phyloP scores from a whole-genome alignment of 2,329 filamentous ascomycete species.

The Epichloe amarillans region DNA sequence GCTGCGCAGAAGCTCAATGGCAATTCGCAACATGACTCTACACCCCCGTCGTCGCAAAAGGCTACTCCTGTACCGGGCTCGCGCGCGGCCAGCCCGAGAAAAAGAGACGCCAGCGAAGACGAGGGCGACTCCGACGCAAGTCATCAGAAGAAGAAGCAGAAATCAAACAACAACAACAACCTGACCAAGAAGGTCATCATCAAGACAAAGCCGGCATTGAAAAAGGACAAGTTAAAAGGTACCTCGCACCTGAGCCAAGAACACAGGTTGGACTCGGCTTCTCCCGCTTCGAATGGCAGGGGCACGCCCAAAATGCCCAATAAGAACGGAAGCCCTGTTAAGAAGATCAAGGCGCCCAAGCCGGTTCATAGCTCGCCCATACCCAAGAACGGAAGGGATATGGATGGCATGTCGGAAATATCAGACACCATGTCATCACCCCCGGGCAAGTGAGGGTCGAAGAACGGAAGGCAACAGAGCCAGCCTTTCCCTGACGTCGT shows the following conservation, averaged over 20 bases:
- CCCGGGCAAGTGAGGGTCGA: slow-evolving; percentile 16
- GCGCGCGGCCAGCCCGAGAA: slow-evolving; percentile 40
- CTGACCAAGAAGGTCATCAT: slow-evolving; percentile 40
- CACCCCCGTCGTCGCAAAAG: slow-evolving; percentile 51
- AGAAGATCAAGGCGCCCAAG: slow-evolving; percentile 32
- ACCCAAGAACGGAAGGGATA: slow-evolving; percentile 35
- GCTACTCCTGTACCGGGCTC: slow-evolving; percentile 44
- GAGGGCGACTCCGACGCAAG: slow-evolving; percentile 37
- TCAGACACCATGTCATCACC: slow-evolving; percentile 44
- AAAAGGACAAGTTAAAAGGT: slow-evolving; percentile 44
- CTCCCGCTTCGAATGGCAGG: slow-evolving; percentile 10
- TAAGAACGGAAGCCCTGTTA: slow-evolving; percentile 26
- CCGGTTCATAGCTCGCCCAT: slow-evolving; percentile 34
- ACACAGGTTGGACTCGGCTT: slow-evolving; percentile 24
- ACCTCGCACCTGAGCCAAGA: slow-evolving; percentile 37
- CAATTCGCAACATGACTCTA: slow-evolving; percentile 39
- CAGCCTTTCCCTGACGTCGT: neutral
- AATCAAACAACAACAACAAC: slow-evolving; percentile 22
- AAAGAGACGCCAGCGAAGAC: slow-evolving; percentile 43
- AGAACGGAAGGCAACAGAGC: neutral
- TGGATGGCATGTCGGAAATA: slow-evolving; percentile 41
- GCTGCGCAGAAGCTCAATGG: slow-evolving; percentile 51
- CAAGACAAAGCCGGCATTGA: slow-evolving; percentile 36
- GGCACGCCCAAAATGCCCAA: slow-evolving; percentile 19
- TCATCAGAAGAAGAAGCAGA: slow-evolving; percentile 47